Evolutionary conservation across 805 yeast species (phyloP), one percentile per base, ranked within the genome.

Genomic region (Yarrowia hollandica): DNA sequence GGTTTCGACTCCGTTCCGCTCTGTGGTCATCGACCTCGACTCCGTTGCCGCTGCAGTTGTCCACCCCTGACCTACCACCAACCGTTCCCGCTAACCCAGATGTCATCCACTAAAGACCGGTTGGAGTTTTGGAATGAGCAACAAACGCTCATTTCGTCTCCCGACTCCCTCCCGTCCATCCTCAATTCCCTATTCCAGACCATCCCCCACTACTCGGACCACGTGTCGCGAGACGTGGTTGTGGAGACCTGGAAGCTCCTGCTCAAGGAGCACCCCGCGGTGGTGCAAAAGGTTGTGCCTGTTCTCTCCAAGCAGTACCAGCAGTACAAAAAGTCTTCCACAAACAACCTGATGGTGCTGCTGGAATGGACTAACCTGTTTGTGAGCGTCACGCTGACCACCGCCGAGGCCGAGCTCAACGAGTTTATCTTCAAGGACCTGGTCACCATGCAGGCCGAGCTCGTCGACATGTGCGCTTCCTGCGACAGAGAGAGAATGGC

Each of bases 181-280:
- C 42, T 52, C 34, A 35, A 25, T 7, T 38, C 28, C 7, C 42
- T 52, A 2, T 35, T 52, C 34, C 31, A 52, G 15, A 52, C 58
- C 12, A 28, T 52, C 10, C 35, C 58, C 16, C 44, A 52, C 34
- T 52, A 52, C 34, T 2, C 31, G 3, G 58, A 52, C 19, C 58
- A 52, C 38, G 44, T 52, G 14, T 52, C 58, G 19, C 31, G 58
- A 18, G 58, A 52, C 34, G 34, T 52, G 6, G 58, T 52, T 2
- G 44, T 26, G 5, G 33, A 23, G 21, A 52, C 58, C 12, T 52
- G 42, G 58, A 16, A 25, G 10, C 19, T 25, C 19, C 25, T 52
- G 14, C 26, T 52, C 2, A 12, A 25, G 33, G 35, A 16, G 8
- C 44, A 52, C 35, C 58, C 58, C 4, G n/a, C 14, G 0, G 10